These are phyloP conservation scores for Persicaria tinctoria DNA, from an alignment of 148 eudicot genomes.

Conservation along the genomic window DNA sequence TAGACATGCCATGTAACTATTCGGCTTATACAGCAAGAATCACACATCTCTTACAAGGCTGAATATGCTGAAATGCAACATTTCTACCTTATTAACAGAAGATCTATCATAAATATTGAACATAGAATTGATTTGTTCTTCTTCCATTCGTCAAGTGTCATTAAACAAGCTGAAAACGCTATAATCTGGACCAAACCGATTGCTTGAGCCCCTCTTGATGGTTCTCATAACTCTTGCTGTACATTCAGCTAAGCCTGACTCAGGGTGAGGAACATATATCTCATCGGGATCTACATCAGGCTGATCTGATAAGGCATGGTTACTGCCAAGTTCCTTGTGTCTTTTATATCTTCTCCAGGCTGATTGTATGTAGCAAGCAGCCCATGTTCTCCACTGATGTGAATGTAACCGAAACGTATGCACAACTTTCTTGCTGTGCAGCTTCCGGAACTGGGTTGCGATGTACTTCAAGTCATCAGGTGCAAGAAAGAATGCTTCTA, in stretches of 20 bases:
- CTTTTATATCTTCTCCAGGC: slow-evolving; percentile 39
- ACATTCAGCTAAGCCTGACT: slow-evolving; percentile 19
- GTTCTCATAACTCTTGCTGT: slow-evolving; percentile 20
- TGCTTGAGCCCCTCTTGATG: slow-evolving; percentile 23
- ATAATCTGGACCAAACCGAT: slow-evolving; percentile 25
- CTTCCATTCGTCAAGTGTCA: too few relatives aligned
- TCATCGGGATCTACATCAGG: not conserved
- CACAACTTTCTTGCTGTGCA: slow-evolving; percentile 35
- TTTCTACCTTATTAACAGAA: too few relatives aligned
- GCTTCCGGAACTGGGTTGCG: slow-evolving; percentile 37
- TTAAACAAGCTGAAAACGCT: not conserved
- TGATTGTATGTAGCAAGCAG: slow-evolving; percentile 36
- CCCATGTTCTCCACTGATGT: slow-evolving; percentile 18
- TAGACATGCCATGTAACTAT: too few relatives aligned
- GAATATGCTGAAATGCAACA: too few relatives aligned
- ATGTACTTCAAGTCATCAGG: slow-evolving; percentile 44
- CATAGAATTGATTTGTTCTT: too few relatives aligned
- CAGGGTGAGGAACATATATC: slow-evolving; percentile 20
- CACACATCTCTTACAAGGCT: too few relatives aligned
- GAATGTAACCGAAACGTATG: slow-evolving; percentile 48
- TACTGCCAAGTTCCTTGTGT: slow-evolving; percentile 16
- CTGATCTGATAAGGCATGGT: not conserved
- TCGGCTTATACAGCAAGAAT: too few relatives aligned
- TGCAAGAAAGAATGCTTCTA: slow-evolving; percentile 35
- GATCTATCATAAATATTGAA: too few relatives aligned